phyloP scores from a whole-genome alignment of 176 grass and related monocot genomes.

The Aegilops tauschii region DNA sequence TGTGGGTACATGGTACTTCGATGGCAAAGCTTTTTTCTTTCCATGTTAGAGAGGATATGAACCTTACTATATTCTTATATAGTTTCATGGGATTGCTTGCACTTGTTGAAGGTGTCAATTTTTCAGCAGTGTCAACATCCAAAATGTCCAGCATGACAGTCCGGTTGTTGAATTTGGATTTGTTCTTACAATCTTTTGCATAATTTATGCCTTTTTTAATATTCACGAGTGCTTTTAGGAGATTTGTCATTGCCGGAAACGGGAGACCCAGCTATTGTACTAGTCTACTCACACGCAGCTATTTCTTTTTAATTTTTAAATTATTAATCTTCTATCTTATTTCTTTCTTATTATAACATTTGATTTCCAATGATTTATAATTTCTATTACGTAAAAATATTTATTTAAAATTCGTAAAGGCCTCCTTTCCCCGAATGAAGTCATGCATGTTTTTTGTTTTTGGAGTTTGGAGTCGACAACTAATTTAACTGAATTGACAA shows the following conservation, averaged over 20 bases:
- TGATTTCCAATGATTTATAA: not conserved
- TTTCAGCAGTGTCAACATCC: conserved; percentile 33
- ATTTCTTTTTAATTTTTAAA: not conserved
- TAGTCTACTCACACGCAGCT: not conserved
- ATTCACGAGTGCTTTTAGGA: not conserved
- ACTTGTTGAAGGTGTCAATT: conserved; percentile 27
- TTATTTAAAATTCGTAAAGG: not conserved
- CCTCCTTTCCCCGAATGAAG: not conserved
- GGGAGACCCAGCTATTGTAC: not conserved
- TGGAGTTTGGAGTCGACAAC: not conserved
- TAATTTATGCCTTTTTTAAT: not conserved
- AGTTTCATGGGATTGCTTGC: conserved; percentile 12
- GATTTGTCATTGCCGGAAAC: not conserved
- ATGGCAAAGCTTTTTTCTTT: conserved; percentile 23
- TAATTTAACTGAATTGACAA: not conserved
- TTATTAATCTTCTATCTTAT: not conserved
- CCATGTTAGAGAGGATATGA: conserved; percentile 30
- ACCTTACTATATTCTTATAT: conserved; percentile 27
- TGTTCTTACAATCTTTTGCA: conserved; percentile 15
- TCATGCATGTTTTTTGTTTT: not conserved
- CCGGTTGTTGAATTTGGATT: conserved; percentile 4
- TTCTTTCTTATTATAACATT: not conserved
- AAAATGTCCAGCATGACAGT: conserved; percentile 10
- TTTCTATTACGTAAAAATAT: not conserved
- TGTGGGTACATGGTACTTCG: conserved; percentile 18